phyloP scores from a whole-genome alignment of 768 basidiomycete species.

The Sarcomyxa edulis region DNA sequence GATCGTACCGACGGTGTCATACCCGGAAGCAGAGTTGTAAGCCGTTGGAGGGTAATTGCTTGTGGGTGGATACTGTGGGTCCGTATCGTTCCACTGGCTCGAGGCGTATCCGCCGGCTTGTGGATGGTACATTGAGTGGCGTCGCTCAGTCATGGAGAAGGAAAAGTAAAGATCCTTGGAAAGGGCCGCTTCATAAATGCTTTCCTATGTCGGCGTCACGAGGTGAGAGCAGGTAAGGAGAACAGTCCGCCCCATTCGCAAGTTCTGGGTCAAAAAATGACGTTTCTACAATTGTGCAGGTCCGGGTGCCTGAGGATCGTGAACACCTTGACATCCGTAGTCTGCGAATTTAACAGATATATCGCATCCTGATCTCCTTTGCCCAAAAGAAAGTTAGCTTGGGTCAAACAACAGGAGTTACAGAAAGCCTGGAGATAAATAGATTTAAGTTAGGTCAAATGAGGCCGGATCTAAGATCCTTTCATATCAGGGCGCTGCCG shows the following conservation, averaged over 20 bases:
- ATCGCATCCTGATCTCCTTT: neutral
- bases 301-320: constrained; percentile 3
- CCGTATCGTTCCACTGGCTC: constrained; percentile 27
- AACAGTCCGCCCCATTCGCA: constrained; percentile 2
- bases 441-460: neutral
- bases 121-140: constrained; percentile 8
- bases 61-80: constrained; percentile 18
- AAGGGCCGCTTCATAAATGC: constrained; percentile 10
- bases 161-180: neutral
- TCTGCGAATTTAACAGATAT: neutral
- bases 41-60: constrained; percentile 9
- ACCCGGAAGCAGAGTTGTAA: constrained; percentile 18
- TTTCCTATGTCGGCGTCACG: constrained; percentile 9
- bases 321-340: neutral
- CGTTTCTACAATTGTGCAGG: neutral
- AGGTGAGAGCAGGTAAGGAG: constrained; percentile 2
- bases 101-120: constrained; percentile 27
- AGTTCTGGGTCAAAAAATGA: constrained; percentile 1
- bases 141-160: constrained; percentile 11
- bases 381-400: neutral
- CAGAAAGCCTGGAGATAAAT: neutral
- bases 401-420: neutral
- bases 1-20: constrained; percentile 8
- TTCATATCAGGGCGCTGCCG: too few relatives aligned
- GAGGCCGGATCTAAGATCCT: neutral